Evolutionary conservation across 1,139 yeast genomes (phyloP), one percentile per base, ranked within the genome.

Genomic region (Lodderomyces theae): DNA sequence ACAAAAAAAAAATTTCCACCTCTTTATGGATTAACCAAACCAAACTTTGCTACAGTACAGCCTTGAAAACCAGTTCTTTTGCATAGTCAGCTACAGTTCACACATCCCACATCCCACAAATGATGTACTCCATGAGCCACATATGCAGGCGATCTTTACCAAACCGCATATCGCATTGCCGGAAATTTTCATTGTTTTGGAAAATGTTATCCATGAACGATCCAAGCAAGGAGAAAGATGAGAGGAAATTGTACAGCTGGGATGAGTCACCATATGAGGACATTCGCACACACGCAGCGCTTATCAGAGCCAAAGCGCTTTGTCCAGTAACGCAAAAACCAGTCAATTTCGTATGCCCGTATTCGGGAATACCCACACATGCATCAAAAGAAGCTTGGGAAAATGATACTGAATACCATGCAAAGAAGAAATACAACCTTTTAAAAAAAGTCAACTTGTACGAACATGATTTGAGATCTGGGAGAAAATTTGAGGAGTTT

Each of bases 291-390:
- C 77, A 97, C 45, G 97, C 97, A 1, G 97, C 96, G 12, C 79
- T 82, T 47, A 92, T 92, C 48, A 77, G 90, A 61, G 85, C 95
- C 18, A 73, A 82, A 47, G 97, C 96, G 6, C 78, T 78, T 55
- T 92, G 98, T 62, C 97, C 97, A 0, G 92, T 90, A 13, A 89
- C 97, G 1, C 73, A 80, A 19, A 78, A 82, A 50, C 82, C 85
- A 41, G 89, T 92, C 45, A 74, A 83, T 51, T 92, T 74, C 62
- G 88, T 92, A 2, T 92, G 98, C 66, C 98, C 98, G 4, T 67
- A 79, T 45, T 85, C 96, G 5, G 98, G 98, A 5, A 89, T 92
- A 42, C 98, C 98, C 21, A 92, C 98, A 5, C 98, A 92, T 60
- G 95, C 88, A 57, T 81, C 88, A 21, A 75, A 76, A 55, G 90